Evolutionary conservation across 2,329 filamentous ascomycete species (phyloP).

Genomic region (Pestalotiopsis sp.): DNA sequence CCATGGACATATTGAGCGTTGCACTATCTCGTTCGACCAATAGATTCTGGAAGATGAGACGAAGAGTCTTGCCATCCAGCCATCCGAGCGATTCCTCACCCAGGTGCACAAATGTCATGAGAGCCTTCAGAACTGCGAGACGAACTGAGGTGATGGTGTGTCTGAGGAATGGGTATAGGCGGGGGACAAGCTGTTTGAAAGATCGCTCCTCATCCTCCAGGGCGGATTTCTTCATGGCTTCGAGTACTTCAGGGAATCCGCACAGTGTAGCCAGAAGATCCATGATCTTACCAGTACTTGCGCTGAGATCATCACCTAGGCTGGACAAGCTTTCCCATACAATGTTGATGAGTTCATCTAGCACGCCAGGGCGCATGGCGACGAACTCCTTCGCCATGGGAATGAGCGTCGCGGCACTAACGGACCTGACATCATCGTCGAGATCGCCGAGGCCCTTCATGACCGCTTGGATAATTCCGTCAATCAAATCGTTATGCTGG

Average conservation of each 20-base stretch:
- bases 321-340: constrained; percentile 98
- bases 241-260: constrained; percentile 87
- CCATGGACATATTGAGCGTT: constrained; percentile 79
- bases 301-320: constrained; percentile 94
- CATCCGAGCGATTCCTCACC: constrained; percentile 84
- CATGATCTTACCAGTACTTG: constrained; percentile 98
- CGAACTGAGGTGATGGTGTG: constrained; percentile 97
- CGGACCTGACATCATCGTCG: constrained; percentile 94
- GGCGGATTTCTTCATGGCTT: constrained; percentile 92
- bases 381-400: constrained; percentile 97
- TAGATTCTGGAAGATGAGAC: constrained; percentile 92
- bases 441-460: constrained; percentile 91
- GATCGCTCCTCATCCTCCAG: constrained; percentile 82
- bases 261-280: constrained; percentile 94
- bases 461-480: constrained; percentile 88
- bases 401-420: constrained; percentile 95
- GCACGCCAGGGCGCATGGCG: constrained; percentile 73
- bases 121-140: constrained; percentile 86
- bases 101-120: constrained; percentile 90
- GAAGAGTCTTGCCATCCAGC: constrained; percentile 87
- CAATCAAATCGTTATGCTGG: constrained; percentile 81
- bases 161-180: constrained; percentile 92
- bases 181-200: constrained; percentile 88
- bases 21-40: constrained; percentile 88
- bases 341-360: constrained; percentile 85